phyloP scores from a whole-genome alignment of 768 basidiomycete species.

The Dentipellis fragilis region DNA sequence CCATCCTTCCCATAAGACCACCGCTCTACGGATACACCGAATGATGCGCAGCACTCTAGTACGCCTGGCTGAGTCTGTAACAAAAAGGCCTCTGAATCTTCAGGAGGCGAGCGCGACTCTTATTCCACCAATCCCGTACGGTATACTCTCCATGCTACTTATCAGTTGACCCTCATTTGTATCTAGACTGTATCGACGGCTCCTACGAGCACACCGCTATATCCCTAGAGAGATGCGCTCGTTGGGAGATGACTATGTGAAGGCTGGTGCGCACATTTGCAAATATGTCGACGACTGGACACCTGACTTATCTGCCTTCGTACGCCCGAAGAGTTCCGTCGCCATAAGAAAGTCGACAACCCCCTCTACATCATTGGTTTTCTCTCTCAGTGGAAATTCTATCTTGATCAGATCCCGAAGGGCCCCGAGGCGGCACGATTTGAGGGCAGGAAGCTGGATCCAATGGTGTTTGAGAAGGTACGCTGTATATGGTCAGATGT shows the following conservation, averaged over 20 bases:
- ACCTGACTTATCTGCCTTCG: neutral
- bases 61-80: conserved; percentile 19
- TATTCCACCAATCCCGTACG: conserved; percentile 33
- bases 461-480: conserved; percentile 70
- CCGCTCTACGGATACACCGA: no score
- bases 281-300: neutral
- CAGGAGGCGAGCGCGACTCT: conserved; percentile 26
- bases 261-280: conserved; percentile 18
- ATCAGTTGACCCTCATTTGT: neutral
- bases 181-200: conserved; percentile 31
- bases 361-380: conserved; percentile 91
- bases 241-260: conserved; percentile 39
- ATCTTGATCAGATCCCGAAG: conserved; percentile 63
- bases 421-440: conserved; percentile 38
- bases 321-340: conserved; percentile 63
- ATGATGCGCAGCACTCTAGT: conserved; percentile 5
- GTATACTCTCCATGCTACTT: neutral
- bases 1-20: no score
- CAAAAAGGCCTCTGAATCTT: conserved; percentile 21
- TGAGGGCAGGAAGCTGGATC: conserved; percentile 57
- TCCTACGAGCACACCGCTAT: conserved; percentile 31
- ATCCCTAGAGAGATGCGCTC: conserved; percentile 35
- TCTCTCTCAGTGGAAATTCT: conserved; percentile 89
- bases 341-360: conserved; percentile 72
- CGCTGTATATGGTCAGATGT: conserved; percentile 1